Percentiles rank a stretch among this genome's conserved stretches.
Conservation (phyloP, 2,329 filamentous ascomycete species). For the Fusarium bulbicola region DNA sequence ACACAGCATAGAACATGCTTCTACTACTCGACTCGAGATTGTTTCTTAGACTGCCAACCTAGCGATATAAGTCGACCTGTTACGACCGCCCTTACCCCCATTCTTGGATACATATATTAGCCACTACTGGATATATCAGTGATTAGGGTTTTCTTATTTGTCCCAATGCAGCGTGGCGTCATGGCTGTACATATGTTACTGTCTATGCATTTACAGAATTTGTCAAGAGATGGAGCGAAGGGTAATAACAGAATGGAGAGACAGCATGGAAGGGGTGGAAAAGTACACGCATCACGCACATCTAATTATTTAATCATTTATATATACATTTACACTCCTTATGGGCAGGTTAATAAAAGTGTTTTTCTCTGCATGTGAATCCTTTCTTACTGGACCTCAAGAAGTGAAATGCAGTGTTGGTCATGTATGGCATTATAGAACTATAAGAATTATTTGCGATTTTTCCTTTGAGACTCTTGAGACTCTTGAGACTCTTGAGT, state of each 20-base stretch:
- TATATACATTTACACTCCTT: background rate
- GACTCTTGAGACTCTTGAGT: background rate
- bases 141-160: background rate
- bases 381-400: background rate
- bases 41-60: background rate
- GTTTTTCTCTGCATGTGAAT: background rate
- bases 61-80: background rate
- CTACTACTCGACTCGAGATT: background rate
- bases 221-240: conserved; percentile 4
- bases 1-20: background rate
- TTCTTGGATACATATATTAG: background rate
- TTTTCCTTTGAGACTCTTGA: background rate
- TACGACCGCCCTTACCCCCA: background rate
- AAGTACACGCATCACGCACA: conserved; percentile 10
- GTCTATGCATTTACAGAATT: conserved; percentile 4
- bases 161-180: conserved; percentile 26
- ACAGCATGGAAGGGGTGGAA: conserved; percentile 4
- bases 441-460: background rate
- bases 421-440: background rate
- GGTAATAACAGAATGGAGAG: conserved; percentile 13
- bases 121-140: background rate
- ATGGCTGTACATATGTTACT: conserved; percentile 10
- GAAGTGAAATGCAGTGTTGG: no score
- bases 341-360: background rate
- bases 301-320: conserved; percentile 7